Base-by-base conservation (phyloP, 2,329 filamentous ascomycete species). In the Apiospora rasikravindrae region DNA sequence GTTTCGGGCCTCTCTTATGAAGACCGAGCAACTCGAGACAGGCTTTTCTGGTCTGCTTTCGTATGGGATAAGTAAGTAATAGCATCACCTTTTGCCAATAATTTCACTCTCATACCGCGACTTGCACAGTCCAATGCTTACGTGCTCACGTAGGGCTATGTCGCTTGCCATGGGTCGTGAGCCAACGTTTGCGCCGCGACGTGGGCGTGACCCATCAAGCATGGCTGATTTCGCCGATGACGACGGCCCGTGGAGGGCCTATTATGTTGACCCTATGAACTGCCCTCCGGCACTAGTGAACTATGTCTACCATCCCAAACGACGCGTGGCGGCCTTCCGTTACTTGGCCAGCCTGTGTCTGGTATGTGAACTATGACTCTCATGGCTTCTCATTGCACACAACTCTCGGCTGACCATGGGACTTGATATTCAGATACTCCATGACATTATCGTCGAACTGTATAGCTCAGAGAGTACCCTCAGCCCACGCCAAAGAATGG, bases 31-130 rank as follows among this genome's bases (percentile, higher is more conserved):
- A 67, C 66, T 13, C 40, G 66, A 47, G 40, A 67, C n/a, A 44
- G 66, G 24, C 44, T 67, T 13, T 67, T 67, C 40, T 67, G 66
- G 66, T 67, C 66, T 19, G 66, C 66, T 47, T 67, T 67, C n/a
- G 26, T 67, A 10, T 67, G 66, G 66, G 66, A 67, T 14, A 67
- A 67, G 66, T 67, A 47, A 45, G 66, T 64, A 1, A 13, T 40
- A 13, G 3, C 19, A 14, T 42, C 7, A 29, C 57, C 26, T 29
- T 24, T 37, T n/a, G 4, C 16, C 19, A 19, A 53, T 7, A 11
- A 14, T 11, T 16, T 29, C 11, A 24, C 53, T 37, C 19, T 2
- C 10, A 29, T 22, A 4, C 8, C n/a, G 13, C 29, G 3, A 11
- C 29, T 8, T 6, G 29, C 10, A 19, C 7, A n/a, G 13, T 8